Conservation (phyloP, 1,284 basidiomycete species). For the Ustilago shanxiensis region DNA sequence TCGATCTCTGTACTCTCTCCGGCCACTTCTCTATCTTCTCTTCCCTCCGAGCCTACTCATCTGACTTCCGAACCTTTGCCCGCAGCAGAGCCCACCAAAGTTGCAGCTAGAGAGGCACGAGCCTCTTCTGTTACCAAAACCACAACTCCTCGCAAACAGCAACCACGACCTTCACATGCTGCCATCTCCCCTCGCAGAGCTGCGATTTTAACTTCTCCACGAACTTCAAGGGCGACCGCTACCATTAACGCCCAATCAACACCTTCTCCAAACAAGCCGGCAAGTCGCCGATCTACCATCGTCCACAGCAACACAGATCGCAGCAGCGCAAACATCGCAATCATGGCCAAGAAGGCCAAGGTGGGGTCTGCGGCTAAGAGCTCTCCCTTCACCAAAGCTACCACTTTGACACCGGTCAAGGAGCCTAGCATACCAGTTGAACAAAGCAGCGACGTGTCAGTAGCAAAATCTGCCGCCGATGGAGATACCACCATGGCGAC, state of each 20-base stretch:
- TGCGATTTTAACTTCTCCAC: conserved; percentile 21
- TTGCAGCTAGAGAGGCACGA: neutral
- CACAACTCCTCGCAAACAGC: conserved; percentile 14
- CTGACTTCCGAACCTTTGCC: conserved; percentile 18
- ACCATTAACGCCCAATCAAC: conserved; percentile 15
- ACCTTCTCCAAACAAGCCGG: conserved; percentile 16
- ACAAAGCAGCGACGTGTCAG: conserved; percentile 3
- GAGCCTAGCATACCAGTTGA: neutral
- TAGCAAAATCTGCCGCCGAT: neutral
- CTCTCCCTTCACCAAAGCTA: conserved; percentile 37
- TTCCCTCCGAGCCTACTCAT: conserved; percentile 16
- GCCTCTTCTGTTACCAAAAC: conserved; percentile 10
- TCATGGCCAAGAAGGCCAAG: conserved; percentile 52
- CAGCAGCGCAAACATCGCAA: conserved; percentile 16
- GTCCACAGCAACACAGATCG: conserved; percentile 5
- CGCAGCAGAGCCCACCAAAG: conserved; percentile 18
- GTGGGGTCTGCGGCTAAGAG: conserved; percentile 39
- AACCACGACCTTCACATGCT: neutral
- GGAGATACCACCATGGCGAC: conserved; percentile 17
- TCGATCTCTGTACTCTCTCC: conserved; percentile 19
- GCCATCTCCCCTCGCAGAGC: conserved; percentile 12
- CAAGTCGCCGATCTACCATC: conserved; percentile 26
- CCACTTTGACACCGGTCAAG: neutral
- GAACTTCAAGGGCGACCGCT: conserved; percentile 25
- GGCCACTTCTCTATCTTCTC: conserved; percentile 18